phyloP scores from a whole-genome alignment of 2,329 filamentous ascomycete genomes.

The Zasmidium cellare region DNA sequence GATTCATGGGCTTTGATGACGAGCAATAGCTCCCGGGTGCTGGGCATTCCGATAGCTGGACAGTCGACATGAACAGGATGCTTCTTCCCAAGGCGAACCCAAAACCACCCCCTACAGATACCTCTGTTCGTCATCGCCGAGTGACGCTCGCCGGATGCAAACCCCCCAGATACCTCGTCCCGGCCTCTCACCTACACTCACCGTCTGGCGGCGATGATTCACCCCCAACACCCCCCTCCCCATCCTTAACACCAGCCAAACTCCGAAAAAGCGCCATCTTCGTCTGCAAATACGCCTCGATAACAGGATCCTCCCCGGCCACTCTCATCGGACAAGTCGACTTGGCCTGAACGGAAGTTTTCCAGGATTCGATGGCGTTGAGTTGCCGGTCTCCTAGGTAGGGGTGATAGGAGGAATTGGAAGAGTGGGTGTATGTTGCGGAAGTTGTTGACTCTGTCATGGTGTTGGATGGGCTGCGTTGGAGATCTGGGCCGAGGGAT shows the following conservation, averaged over 20 bases:
- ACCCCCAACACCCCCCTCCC: no score
- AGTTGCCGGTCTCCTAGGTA: slow-evolving; percentile 25
- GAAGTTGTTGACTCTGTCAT: neutral
- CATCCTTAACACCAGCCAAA: slow-evolving; percentile 8
- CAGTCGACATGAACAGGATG: no score
- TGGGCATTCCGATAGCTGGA: no score
- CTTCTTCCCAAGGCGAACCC: no score
- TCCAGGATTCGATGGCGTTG: slow-evolving; percentile 32
- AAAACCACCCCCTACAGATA: no score
- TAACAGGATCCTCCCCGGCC: slow-evolving; percentile 23
- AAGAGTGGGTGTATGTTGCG: neutral
- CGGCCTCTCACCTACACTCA: neutral
- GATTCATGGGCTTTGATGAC: neutral
- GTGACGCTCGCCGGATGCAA: no score
- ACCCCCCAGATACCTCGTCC: neutral
- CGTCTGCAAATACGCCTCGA: slow-evolving; percentile 37
- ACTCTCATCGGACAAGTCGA: slow-evolving; percentile 7
- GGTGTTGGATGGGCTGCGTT: neutral
- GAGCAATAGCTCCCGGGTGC: no score
- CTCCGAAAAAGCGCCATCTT: slow-evolving; percentile 38
- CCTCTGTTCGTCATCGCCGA: no score
- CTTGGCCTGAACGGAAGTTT: slow-evolving; percentile 23
- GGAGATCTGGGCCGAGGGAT: neutral
- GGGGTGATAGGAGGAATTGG: slow-evolving; percentile 8
- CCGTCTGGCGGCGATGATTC: neutral